Conservation (phyloP, 169 alveolate species). For the Theileria equi region DNA sequence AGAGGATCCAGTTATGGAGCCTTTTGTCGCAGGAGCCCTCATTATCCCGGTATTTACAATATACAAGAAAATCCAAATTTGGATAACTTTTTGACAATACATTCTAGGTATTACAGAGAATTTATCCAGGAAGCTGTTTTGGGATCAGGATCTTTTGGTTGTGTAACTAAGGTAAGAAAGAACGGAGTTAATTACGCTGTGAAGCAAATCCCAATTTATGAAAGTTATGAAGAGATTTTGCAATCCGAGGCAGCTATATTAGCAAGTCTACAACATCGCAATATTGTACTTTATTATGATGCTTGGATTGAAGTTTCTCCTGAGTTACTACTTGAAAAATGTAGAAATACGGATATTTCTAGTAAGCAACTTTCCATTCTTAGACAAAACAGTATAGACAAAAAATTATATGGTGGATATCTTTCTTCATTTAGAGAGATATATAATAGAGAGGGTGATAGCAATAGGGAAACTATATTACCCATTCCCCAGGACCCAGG, state of each 20-base stretch:
- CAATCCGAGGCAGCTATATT: conserved; percentile 81
- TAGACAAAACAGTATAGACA: too few relatives aligned
- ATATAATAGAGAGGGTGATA: neutral
- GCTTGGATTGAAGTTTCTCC: conserved; percentile 80
- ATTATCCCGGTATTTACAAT: too few relatives aligned
- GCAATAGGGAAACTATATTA: neutral
- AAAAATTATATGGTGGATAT: neutral
- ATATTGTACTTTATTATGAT: conserved; percentile 80
- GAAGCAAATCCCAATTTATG: conserved; percentile 68
- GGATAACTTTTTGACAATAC: conserved; percentile 14
- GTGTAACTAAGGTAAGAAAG: conserved; percentile 77
- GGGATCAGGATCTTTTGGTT: conserved; percentile 83
- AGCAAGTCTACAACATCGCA: conserved; percentile 79
- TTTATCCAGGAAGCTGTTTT: conserved; percentile 71
- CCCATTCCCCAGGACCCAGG: neutral
- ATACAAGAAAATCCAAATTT: neutral
- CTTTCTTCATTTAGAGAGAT: neutral
- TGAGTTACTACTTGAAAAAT: neutral
- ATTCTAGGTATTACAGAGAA: conserved; percentile 74
- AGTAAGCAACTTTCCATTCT: too few relatives aligned
- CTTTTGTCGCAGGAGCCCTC: too few relatives aligned
- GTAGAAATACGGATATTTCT: neutral
- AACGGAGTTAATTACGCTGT: conserved; percentile 74
- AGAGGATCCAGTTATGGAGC: too few relatives aligned
- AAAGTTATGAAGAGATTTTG: conserved; percentile 31